Evolutionary conservation across 768 basidiomycete genomes (phyloP).

Genomic region (Leccinum pellstonianum): DNA sequence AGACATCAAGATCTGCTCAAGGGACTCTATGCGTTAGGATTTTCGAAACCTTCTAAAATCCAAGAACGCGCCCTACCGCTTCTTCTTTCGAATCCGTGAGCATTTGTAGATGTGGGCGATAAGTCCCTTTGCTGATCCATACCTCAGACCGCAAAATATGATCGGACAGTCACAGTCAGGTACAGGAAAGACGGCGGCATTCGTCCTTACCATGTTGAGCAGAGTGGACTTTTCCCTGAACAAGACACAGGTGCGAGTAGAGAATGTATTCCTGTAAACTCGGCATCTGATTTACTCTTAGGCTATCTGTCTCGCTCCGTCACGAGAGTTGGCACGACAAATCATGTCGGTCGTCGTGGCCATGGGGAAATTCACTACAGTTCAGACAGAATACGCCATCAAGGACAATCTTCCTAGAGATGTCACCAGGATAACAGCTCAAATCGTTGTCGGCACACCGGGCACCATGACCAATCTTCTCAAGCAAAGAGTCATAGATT

Average conservation of each 20-base stretch:
- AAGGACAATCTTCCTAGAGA: conserved; percentile 75
- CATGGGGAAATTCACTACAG: conserved; percentile 93
- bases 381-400: conserved; percentile 95
- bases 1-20: conserved; percentile 88
- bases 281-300: conserved; percentile 32
- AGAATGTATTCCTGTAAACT: neutral
- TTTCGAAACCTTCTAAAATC: conserved; percentile 97
- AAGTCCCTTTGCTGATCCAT: conserved; percentile 8
- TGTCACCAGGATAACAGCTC: conserved; percentile 72
- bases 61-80: conserved; percentile 96
- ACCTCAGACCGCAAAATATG: conserved; percentile 88
- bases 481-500: conserved; percentile 73
- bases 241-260: conserved; percentile 70
- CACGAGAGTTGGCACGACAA: conserved; percentile 94
- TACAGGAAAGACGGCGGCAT: conserved; percentile 98
- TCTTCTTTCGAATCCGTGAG: conserved; percentile 85
- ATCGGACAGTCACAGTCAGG: conserved; percentile 99
- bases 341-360: conserved; percentile 93
- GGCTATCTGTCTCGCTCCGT: conserved; percentile 97
- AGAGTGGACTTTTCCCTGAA: conserved; percentile 82
- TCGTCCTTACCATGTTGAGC: conserved; percentile 95
- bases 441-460: conserved; percentile 94
- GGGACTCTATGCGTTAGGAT: conserved; percentile 92
- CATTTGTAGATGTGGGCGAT: conserved; percentile 4
- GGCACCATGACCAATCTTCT: conserved; percentile 93